Evolutionary conservation across 352 stramenopile genomes (phyloP), one percentile per base, ranked within the genome.

Genomic region (Phytophthora pinifolia): DNA sequence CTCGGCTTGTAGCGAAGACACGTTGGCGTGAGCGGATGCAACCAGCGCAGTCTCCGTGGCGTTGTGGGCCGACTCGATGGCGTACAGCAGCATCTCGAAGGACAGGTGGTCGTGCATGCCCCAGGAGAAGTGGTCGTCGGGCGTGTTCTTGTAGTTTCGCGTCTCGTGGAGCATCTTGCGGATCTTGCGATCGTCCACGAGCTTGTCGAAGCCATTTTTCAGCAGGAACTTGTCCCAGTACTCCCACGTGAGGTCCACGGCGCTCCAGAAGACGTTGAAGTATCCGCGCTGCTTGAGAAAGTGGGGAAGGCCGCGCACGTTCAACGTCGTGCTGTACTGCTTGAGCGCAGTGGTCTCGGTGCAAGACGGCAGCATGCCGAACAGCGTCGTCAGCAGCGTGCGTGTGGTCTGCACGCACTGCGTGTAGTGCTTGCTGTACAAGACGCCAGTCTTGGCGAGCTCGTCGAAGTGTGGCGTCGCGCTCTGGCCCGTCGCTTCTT

Each of bases 381-480:
- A 89, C 17, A 89, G 53, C n/a, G 70, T 85, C 34, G 79, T 87
- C 29, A 89, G 46, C 12, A 89, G 39, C n/a, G 79, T 86, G 7
- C 79, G 77, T 9, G 76, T 76, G 9, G 76, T 87, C 60, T 86
- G 74, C 6, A 89, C 74, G 20, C 79, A 87, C 45, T 68, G 79
- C 18, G 79, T 86, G 51, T 87, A 89, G 64, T 89, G 76, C 41
- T 86, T 86, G 34, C 55, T 67, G 50, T 86, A 89, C 6, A 89
- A 53, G 17, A 89, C 63, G 2, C 76, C 79, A 18, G 70, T 71
- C 39, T 74, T 63, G 10, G 70, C 64, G 12, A 89, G 65, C 41
- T 66, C 67, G 27, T 89, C 79, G 34, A 89, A 89, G 30, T 72
- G 59, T 4, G 79, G 79, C 8, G 79, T 89, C 22, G 70, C 76